Percentiles rank a stretch among this genome's conserved stretches.
phyloP scores from a whole-genome alignment of 2,329 filamentous ascomycete genomes.

The Penicillium sumatraense region DNA sequence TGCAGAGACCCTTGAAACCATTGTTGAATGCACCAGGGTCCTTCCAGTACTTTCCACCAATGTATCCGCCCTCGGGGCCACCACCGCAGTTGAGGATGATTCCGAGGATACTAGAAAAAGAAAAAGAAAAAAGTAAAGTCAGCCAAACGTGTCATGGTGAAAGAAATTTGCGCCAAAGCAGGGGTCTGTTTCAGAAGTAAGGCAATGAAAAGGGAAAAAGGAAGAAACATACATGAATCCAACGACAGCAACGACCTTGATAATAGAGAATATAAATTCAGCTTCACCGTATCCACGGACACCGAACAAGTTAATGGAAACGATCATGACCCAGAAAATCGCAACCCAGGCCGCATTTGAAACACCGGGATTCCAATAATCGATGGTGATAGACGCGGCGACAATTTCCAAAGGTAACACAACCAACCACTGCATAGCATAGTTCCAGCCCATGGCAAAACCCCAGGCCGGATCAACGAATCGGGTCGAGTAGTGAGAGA shows the following conservation, averaged over 20 bases:
- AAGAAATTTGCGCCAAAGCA: neutral
- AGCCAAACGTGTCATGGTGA: neutral
- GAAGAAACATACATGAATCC: slow-evolving; percentile 73
- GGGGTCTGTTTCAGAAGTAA: neutral
- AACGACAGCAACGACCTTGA: slow-evolving; percentile 85
- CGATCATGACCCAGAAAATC: slow-evolving; percentile 76
- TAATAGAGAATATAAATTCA: slow-evolving; percentile 82
- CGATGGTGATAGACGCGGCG: slow-evolving; percentile 80
- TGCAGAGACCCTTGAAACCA: slow-evolving; percentile 68
- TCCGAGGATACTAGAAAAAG: slow-evolving; percentile 69
- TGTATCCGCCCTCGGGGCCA: slow-evolving; percentile 72
- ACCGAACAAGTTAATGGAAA: slow-evolving; percentile 84
- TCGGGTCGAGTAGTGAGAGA: slow-evolving; percentile 87
- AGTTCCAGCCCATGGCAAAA: slow-evolving; percentile 95
- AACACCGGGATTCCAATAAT: slow-evolving; percentile 73
- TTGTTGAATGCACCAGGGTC: slow-evolving; percentile 76
- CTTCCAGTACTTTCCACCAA: slow-evolving; percentile 78
- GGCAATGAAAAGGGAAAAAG: neutral
- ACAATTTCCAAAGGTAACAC: slow-evolving; percentile 85
- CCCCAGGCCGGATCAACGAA: slow-evolving; percentile 93
- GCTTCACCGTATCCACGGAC: slow-evolving; percentile 89
- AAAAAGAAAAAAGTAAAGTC: slow-evolving; percentile 20
- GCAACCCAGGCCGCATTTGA: slow-evolving; percentile 78
- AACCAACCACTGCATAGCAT: slow-evolving; percentile 85
- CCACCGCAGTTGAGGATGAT: slow-evolving; percentile 86